phyloP scores from a whole-genome alignment of 2,329 filamentous ascomycete species.

The Thelonectria olida region DNA sequence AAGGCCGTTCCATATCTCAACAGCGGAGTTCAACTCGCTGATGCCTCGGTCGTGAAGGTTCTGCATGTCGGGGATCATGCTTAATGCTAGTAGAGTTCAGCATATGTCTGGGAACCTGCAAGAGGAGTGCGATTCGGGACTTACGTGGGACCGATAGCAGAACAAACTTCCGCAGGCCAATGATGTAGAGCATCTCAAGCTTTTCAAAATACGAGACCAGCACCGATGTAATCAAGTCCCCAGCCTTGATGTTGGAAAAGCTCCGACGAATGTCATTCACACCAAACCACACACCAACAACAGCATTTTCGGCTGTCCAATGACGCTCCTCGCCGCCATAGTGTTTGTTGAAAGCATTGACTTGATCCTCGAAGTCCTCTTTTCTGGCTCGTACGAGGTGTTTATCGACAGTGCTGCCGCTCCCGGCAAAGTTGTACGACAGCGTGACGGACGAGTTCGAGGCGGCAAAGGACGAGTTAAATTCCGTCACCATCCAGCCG shows the following conservation, averaged over 20 bases:
- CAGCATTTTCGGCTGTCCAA: conserved; percentile 3
- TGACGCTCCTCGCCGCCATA: conserved; percentile 3
- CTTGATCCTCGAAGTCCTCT: conserved; percentile 1
- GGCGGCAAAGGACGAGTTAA: not conserved
- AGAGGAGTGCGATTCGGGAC: not conserved
- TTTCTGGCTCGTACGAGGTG: not conserved
- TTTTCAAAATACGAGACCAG: conserved; percentile 8
- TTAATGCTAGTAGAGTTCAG: not conserved
- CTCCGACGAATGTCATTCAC: conserved; percentile 9
- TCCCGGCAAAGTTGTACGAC: conserved; percentile 14
- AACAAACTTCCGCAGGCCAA: conserved; percentile 7
- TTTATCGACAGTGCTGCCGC: conserved; percentile 9
- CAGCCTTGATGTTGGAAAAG: not conserved
- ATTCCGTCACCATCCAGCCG: conserved; percentile 14
- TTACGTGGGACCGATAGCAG: conserved; percentile 8
- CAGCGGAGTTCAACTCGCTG: conserved; percentile 11
- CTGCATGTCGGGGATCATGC: conserved; percentile 8
- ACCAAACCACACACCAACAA: conserved; percentile 5
- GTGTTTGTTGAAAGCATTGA: not conserved
- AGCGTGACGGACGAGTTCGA: not conserved
- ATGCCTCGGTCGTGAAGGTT: conserved; percentile 3
- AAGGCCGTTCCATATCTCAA: conserved; percentile 10
- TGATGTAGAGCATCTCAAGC: conserved; percentile 2
- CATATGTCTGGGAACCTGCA: not conserved
- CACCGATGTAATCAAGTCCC: not conserved